These are phyloP conservation scores for Scutellaria minor DNA, from an alignment of 257 asterid genomes.

Conservation along the genomic window DNA sequence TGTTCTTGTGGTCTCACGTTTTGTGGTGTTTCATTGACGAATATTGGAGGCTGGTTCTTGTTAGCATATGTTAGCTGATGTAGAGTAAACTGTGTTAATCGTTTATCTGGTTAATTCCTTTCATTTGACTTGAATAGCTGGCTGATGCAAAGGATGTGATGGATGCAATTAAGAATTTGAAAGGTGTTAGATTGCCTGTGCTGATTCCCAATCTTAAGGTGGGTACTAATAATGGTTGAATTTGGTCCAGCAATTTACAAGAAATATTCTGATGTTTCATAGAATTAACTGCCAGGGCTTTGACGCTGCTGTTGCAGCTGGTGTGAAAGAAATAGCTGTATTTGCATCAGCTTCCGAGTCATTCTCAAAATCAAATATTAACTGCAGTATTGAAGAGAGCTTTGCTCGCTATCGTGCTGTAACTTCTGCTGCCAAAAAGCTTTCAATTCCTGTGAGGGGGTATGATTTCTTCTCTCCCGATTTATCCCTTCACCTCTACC, in stretches of 20 bases:
- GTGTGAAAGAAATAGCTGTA: constrained; percentile 90
- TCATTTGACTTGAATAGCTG: constrained; percentile 52
- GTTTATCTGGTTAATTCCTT: constrained; percentile 28
- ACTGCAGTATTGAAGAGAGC: constrained; percentile 93
- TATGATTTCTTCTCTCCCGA: constrained; percentile 40
- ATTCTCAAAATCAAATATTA: constrained; percentile 85
- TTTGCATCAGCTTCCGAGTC: constrained; percentile 99
- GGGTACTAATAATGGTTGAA: constrained; percentile 17
- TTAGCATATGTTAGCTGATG: constrained; percentile 1
- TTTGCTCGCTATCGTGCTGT: constrained; percentile 80
- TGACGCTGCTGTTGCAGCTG: constrained; percentile 91
- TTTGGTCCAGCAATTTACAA: not conserved
- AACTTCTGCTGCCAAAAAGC: constrained; percentile 75
- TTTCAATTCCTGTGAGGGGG: constrained; percentile 92
- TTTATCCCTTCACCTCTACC: not conserved
- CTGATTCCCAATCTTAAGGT: constrained; percentile 92
- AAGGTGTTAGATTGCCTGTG: constrained; percentile 82
- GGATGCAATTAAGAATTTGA: constrained; percentile 70
- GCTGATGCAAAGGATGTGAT: constrained; percentile 95
- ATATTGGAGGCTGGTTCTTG: not conserved
- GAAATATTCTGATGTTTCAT: constrained; percentile 20
- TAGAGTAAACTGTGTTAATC: constrained; percentile 2
- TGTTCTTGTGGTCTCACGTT: not conserved
- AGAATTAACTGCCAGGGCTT: constrained; percentile 62
- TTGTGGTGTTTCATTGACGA: not conserved